A percentile compares a stretch with the other conserved stretches of the same genome.
phyloP scores from a whole-genome alignment of 352 stramenopile genomes.

The Phytopythium aichiense region DNA sequence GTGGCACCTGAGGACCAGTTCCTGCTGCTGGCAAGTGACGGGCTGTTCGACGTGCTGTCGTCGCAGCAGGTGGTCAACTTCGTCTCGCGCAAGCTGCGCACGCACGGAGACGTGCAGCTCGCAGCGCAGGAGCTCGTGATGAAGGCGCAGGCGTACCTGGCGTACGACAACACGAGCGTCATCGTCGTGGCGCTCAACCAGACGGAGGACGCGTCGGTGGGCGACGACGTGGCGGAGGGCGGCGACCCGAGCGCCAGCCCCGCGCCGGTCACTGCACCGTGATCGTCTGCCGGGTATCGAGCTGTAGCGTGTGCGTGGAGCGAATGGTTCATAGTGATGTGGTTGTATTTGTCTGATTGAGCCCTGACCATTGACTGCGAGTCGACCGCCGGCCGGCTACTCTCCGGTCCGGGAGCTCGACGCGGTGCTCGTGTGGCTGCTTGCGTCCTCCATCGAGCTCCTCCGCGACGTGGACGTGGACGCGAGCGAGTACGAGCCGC shows the following conservation, averaged over 20 bases:
- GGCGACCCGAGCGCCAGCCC: not conserved
- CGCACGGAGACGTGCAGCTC: constrained; percentile 86
- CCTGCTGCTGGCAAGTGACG: constrained; percentile 88
- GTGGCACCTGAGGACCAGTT: constrained; percentile 81
- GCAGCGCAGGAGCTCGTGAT: constrained; percentile 85
- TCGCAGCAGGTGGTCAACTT: constrained; percentile 91
- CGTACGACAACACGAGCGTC: constrained; percentile 90
- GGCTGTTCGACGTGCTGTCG: constrained; percentile 89
- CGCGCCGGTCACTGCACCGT: not conserved
- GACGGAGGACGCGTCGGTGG: constrained; percentile 19
- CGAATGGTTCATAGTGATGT: constrained; percentile 1
- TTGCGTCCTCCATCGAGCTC: not conserved
- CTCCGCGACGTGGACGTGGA: not conserved
- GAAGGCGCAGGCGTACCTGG: constrained; percentile 87
- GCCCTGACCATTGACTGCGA: not conserved
- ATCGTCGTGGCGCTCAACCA: constrained; percentile 87
- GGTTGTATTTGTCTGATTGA: not conserved
- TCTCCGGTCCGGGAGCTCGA: not conserved
- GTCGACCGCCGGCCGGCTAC: not conserved
- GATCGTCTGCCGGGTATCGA: not conserved
- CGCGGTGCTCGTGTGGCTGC: not conserved
- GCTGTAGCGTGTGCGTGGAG: not conserved
- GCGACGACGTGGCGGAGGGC: not conserved
- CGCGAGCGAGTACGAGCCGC: constrained; percentile 2
- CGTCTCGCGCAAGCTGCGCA: constrained; percentile 80